Base-by-base conservation (phyloP, 306 rosid species). In the Fragaria nilgerrensis region DNA sequence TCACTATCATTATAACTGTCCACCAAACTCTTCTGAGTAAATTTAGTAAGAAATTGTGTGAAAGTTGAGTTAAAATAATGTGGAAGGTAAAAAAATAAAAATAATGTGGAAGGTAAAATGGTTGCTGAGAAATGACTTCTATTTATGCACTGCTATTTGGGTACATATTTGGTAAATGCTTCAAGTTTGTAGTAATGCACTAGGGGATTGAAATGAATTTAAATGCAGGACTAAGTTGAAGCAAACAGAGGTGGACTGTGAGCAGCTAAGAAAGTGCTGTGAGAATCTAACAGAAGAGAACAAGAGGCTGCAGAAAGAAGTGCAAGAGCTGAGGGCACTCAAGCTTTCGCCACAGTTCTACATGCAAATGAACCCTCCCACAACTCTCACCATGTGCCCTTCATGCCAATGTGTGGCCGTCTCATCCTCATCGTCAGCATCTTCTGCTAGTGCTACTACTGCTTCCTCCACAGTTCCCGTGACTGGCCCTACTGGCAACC, bases 341-440 rank as follows among this genome's bases (percentile, higher is more conserved):
- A 92, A 92, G 72, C 82, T 95, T 23, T 90, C 97, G 14, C 98
- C 98, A 50, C 96, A 92, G 80, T 81, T 90, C 36, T 90, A 92
- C 85, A 92, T 85, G 96, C 92, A 94, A 55, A 92, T 92, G 96
- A 92, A 78, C 65, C 99, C 97, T 77, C 99, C 99, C 65, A 95
- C 97, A 56, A 95, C 99, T 20, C 99, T 95, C 66, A 90, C 97
- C 29, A 92, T 95, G 96, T 95, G 99, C 81, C 97, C 99, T 66
- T 90, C 96, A 0, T 95, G 99, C 2, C 92, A 95, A 89, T 95
- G 96, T 1, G 95, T 92, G 5, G 88, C 89, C 0, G 90, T 84
- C 62, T 80, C 97, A 0, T 49, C 97, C 12, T 86, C 90, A 11
- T 75, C 90, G 5, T 77, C 89, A 4, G 77, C 89, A 0, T 43